phyloP scores from a whole-genome alignment of 1,284 basidiomycete species.

The Moesziomyces parantarcticus region DNA sequence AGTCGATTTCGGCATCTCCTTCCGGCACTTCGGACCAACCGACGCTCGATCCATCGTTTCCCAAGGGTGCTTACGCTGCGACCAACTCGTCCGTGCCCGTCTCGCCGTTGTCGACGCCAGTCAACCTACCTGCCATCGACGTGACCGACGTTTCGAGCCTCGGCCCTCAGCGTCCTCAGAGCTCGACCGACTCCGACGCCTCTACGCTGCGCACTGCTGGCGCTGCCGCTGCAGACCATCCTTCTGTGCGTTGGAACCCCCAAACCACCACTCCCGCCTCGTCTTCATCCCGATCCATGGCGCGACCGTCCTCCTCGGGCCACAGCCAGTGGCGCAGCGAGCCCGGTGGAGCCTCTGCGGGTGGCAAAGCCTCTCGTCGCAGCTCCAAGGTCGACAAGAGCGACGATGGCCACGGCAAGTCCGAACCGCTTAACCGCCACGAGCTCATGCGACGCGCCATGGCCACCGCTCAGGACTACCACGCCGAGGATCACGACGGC shows the following conservation, averaged over 20 bases:
- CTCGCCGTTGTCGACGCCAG: slow-evolving; percentile 27
- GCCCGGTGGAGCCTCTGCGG: slow-evolving; percentile 2
- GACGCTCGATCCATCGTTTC: slow-evolving; percentile 6
- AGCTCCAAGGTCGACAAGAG: slow-evolving; percentile 40
- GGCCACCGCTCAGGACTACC: slow-evolving; percentile 48
- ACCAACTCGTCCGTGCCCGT: slow-evolving; percentile 26
- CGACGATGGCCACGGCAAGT: slow-evolving; percentile 43
- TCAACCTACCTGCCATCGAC: slow-evolving; percentile 40
- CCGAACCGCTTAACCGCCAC: slow-evolving; percentile 52
- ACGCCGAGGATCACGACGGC: slow-evolving; percentile 9
- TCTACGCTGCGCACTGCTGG: slow-evolving; percentile 11
- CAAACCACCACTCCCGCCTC: neutral
- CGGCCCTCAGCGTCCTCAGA: slow-evolving; percentile 3
- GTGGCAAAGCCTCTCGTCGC: slow-evolving; percentile 31
- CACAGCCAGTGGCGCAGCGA: slow-evolving; percentile 29
- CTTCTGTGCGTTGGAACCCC: slow-evolving; percentile 5
- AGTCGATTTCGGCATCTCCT: slow-evolving; percentile 6
- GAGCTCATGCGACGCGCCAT: slow-evolving; percentile 64
- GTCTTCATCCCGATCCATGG: slow-evolving; percentile 19
- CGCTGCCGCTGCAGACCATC: neutral
- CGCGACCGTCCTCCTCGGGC: slow-evolving; percentile 21
- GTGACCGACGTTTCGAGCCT: slow-evolving; percentile 37
- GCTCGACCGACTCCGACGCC: slow-evolving; percentile 13
- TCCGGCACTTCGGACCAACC: slow-evolving; percentile 4
- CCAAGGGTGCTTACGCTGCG: slow-evolving; percentile 2